Percentiles rank a stretch among this genome's conserved stretches.
Evolutionary conservation across 768 basidiomycete genomes (phyloP).

Genomic region (Gloeostereum incarnatum): DNA sequence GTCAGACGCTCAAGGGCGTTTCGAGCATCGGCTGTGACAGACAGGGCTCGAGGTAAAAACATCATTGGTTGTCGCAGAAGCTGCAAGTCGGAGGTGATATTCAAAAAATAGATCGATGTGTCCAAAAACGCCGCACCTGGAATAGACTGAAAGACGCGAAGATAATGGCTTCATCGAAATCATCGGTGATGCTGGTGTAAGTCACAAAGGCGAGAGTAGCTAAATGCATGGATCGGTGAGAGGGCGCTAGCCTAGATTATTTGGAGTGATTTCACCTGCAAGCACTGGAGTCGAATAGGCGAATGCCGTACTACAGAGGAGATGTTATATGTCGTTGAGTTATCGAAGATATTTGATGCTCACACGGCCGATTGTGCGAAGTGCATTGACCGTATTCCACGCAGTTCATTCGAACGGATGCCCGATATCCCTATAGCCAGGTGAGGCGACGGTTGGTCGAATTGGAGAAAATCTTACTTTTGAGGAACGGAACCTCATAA

Average conservation of each 20-base stretch:
- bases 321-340: conserved; percentile 3
- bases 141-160: conserved; percentile 60
- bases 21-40: conserved; percentile 53
- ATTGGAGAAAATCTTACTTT: conserved; percentile 29
- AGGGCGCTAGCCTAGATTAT: no score
- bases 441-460: not conserved
- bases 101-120: no score
- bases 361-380: conserved; percentile 57
- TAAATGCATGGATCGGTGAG: no score
- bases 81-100: no score
- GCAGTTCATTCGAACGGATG: conserved; percentile 45
- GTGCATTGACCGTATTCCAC: conserved; percentile 46
- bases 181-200: conserved; percentile 44
- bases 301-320: conserved; percentile 34
- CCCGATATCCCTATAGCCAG: conserved; percentile 36
- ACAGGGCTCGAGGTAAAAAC: conserved; percentile 54
- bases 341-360: conserved; percentile 11
- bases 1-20: conserved; percentile 49
- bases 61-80: conserved; percentile 64
- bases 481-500: conserved; percentile 60
- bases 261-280: no score
- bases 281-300: conserved; percentile 54
- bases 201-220: conserved; percentile 60
- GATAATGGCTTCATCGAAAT: conserved; percentile 57
- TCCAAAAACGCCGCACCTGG: conserved; percentile 22